Percentiles rank a stretch among this genome's conserved stretches.
Conservation (phyloP, 2,329 filamentous ascomycete species). For the Davidsoniella neocaledoniae region DNA sequence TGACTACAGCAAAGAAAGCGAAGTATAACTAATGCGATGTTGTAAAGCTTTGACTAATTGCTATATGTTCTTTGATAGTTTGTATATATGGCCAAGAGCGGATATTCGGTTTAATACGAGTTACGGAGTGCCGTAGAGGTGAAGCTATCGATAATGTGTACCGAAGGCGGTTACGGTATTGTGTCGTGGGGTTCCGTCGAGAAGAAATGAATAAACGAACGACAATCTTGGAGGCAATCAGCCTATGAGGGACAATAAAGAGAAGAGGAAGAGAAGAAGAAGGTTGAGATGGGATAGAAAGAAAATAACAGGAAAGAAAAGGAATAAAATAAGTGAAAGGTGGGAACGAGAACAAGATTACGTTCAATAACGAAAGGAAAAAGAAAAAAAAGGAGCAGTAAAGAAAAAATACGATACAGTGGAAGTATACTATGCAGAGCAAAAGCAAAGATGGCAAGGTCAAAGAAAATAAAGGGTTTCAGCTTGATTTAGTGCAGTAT, state of each 20-base stretch:
- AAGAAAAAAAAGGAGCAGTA: neutral
- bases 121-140: too few relatives aligned
- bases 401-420: neutral
- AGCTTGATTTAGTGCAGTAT: too few relatives aligned
- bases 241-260: conserved; percentile 12
- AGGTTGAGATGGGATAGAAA: conserved; percentile 11
- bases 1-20: conserved; percentile 16
- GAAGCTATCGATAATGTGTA: neutral
- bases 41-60: too few relatives aligned
- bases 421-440: neutral
- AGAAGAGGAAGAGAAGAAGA: conserved; percentile 12
- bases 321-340: neutral
- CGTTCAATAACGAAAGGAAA: conserved; percentile 9
- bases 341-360: neutral
- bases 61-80: too few relatives aligned
- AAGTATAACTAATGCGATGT: neutral
- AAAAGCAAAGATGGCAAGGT: neutral
- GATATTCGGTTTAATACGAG: too few relatives aligned
- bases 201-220: neutral
- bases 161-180: neutral
- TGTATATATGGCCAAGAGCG: too few relatives aligned
- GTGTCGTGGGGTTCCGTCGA: neutral
- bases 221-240: neutral
- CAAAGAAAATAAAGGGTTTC: neutral
- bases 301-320: neutral